Percentiles rank a stretch among this genome's conserved stretches.
These are phyloP conservation scores for Malus asiatica DNA, from an alignment of 306 rosid species.

Conservation along the genomic window DNA sequence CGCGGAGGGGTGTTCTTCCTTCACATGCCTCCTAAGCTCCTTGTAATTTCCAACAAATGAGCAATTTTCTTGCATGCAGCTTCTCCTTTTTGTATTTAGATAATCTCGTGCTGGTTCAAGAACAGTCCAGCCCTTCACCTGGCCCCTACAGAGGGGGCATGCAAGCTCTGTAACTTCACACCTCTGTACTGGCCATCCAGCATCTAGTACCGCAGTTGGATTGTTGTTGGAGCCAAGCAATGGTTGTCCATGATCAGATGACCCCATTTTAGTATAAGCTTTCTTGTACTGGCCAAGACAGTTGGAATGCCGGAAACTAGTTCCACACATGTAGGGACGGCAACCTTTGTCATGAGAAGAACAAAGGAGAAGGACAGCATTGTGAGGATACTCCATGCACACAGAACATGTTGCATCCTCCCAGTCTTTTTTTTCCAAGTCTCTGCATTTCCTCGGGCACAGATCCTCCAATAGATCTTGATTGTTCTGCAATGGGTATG, in stretches of 20 bases:
- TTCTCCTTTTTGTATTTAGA: constrained; percentile 77
- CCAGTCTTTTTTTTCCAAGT: constrained; percentile 59
- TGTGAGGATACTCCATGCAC: constrained; percentile 97
- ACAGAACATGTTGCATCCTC: constrained; percentile 93
- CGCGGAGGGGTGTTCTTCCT: constrained; percentile 74
- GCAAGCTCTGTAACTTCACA: constrained; percentile 53
- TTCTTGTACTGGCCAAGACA: constrained; percentile 94
- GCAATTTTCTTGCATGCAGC: constrained; percentile 92
- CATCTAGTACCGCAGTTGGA: constrained; percentile 34
- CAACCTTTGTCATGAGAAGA: constrained; percentile 80
- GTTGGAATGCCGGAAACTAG: constrained; percentile 67
- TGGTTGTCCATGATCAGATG: constrained; percentile 35
- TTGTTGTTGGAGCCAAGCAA: constrained; percentile 29
- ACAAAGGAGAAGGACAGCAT: constrained; percentile 94
- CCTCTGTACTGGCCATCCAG: constrained; percentile 34
- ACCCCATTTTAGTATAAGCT: constrained; percentile 51
- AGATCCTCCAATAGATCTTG: constrained; percentile 45
- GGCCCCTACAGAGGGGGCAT: constrained; percentile 76
- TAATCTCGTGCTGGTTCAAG: constrained; percentile 82
- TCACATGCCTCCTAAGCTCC: constrained; percentile 80
- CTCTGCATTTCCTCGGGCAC: constrained; percentile 59
- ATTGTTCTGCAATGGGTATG: constrained; percentile 54
- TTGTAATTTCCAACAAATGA: constrained; percentile 73
- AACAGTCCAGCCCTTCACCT: constrained; percentile 99
- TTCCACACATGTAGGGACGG: constrained; percentile 91